These are phyloP conservation scores for Orbilia oligospora DNA, from an alignment of 2,329 filamentous ascomycete genomes.

Conservation along the genomic window DNA sequence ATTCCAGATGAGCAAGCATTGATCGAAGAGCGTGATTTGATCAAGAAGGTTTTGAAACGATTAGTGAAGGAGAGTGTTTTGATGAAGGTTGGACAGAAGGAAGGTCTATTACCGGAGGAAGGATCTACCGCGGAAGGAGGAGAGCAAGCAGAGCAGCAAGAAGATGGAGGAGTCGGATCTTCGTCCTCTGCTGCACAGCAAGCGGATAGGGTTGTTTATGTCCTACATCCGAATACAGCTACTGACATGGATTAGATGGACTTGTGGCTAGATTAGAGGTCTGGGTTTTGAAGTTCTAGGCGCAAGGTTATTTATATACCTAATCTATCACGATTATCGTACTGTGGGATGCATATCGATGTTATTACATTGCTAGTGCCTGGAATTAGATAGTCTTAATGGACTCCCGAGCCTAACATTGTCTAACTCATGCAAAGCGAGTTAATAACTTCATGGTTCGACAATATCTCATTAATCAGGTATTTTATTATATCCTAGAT, in stretches of 20 bases:
- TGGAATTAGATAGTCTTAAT: neutral
- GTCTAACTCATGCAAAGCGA: neutral
- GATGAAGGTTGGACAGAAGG: constrained; percentile 73
- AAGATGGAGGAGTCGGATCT: constrained; percentile 49
- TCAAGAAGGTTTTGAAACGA: constrained; percentile 88
- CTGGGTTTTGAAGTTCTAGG: neutral
- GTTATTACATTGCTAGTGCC: neutral
- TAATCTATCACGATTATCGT: neutral
- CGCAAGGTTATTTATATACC: neutral
- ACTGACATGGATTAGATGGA: constrained; percentile 60
- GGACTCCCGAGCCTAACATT: neutral
- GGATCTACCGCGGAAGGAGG: constrained; percentile 69
- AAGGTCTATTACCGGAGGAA: constrained; percentile 85
- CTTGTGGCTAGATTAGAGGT: neutral
- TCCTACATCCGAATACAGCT: constrained; percentile 84
- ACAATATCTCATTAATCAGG: constrained; percentile 2
- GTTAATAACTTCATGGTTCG: neutral
- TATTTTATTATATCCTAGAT: constrained; percentile 26
- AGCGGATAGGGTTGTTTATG: constrained; percentile 77
- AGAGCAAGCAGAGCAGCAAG: constrained; percentile 59
- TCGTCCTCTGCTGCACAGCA: constrained; percentile 64
- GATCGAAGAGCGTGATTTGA: constrained; percentile 79
- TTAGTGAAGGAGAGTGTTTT: constrained; percentile 86
- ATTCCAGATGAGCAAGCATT: constrained; percentile 85
- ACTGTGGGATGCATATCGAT: neutral